These are phyloP conservation scores for Cutaneotrichosporon sp. DNA, from an alignment of 1,284 basidiomycete genomes.

Conservation along the genomic window DNA sequence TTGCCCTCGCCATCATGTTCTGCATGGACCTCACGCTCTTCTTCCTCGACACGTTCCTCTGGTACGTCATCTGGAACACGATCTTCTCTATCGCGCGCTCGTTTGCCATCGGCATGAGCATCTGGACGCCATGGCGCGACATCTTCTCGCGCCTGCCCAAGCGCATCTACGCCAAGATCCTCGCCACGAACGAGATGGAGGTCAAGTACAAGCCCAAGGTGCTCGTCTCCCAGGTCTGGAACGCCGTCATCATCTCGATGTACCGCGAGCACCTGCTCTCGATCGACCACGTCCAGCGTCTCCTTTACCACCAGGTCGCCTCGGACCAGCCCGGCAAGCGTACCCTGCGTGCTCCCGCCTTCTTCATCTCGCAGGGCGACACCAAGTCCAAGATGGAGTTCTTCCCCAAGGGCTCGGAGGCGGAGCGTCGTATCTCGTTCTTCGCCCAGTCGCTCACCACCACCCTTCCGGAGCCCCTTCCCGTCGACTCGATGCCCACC, in stretches of 20 bases:
- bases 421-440: constrained; percentile 93
- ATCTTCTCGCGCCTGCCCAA: constrained; percentile 91
- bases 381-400: constrained; percentile 77
- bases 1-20: constrained; percentile 93
- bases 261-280: constrained; percentile 95
- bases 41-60: constrained; percentile 96
- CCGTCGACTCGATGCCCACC: constrained; percentile 94
- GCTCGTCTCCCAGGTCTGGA: constrained; percentile 95
- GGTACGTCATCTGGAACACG: constrained; percentile 94
- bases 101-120: constrained; percentile 86
- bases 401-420: constrained; percentile 89
- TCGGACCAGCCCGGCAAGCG: constrained; percentile 77
- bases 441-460: constrained; percentile 93
- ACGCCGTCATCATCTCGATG: constrained; percentile 99
- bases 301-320: constrained; percentile 92
- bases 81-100: constrained; percentile 86
- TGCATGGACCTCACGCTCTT: constrained; percentile 91
- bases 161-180: constrained; percentile 88
- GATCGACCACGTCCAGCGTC: constrained; percentile 91
- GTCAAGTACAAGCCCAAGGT: constrained; percentile 98
- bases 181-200: constrained; percentile 90
- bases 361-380: constrained; percentile 90
- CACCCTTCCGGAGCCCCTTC: constrained; percentile 80
- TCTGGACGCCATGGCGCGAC: constrained; percentile 97
- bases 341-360: constrained; percentile 84